These are phyloP conservation scores for Gardenia jasminoides DNA, from an alignment of 257 asterid genomes.

Conservation along the genomic window DNA sequence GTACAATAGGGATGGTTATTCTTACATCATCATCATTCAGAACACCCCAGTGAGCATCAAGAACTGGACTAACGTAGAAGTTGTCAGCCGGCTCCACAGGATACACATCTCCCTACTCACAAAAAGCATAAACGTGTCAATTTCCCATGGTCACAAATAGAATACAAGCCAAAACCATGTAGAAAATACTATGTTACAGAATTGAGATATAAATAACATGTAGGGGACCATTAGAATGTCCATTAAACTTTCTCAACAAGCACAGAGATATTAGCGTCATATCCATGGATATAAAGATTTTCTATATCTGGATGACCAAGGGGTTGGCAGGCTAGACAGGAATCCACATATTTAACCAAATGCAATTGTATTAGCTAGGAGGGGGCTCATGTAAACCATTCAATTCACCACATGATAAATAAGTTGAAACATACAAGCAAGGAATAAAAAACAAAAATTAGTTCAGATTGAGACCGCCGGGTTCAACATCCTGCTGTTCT, in stretches of 20 bases:
- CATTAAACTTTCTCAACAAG: background rate
- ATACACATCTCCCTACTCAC: conserved; percentile 91
- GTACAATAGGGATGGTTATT: conserved; percentile 4
- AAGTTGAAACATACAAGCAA: background rate
- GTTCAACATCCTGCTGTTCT: background rate
- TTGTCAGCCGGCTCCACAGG: conserved; percentile 72
- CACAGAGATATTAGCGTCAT: background rate
- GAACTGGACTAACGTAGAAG: conserved; percentile 62
- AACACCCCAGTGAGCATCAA: conserved; percentile 99
- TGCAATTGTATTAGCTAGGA: background rate
- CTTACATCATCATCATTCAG: conserved; percentile 91
- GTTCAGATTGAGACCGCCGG: background rate
- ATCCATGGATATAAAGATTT: background rate
- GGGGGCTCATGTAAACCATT: no score
- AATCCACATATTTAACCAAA: background rate
- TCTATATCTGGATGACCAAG: background rate
- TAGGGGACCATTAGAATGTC: background rate
- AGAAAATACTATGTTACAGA: background rate
- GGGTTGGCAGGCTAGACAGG: background rate
- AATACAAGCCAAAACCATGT: background rate
- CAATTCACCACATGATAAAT: background rate
- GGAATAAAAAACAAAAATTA: background rate
- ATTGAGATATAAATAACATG: background rate
- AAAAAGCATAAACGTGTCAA: conserved; percentile 22
- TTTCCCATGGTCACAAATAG: background rate